phyloP scores from a whole-genome alignment of 192 early-diverging fungal genomes.

The Coemansia sp. region DNA sequence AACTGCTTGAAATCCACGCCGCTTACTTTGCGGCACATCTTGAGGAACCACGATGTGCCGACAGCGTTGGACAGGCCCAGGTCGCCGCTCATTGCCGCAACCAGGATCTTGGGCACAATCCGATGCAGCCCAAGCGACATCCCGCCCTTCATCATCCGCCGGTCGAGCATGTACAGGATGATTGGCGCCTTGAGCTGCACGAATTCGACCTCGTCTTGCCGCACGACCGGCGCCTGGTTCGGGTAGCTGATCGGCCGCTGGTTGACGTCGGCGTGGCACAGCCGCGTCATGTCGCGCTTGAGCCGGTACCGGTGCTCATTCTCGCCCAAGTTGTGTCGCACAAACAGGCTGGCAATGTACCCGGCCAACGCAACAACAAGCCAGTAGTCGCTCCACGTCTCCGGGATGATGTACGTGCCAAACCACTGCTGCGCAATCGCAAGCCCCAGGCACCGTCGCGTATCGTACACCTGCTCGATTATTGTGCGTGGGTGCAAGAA shows the following conservation, averaged over 20 bases:
- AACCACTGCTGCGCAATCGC: conserved; percentile 93
- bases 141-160: conserved; percentile 75
- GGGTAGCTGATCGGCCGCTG: conserved; percentile 81
- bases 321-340: conserved; percentile 78
- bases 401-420: conserved; percentile 76
- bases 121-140: conserved; percentile 70
- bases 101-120: conserved; percentile 77
- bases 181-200: conserved; percentile 82
- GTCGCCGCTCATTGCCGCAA: conserved; percentile 70
- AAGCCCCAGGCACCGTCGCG: conserved; percentile 66
- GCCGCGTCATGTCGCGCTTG: conserved; percentile 77
- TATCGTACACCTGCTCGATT: conserved; percentile 89
- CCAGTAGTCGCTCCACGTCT: conserved; percentile 85
- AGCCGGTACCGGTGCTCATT: conserved; percentile 88
- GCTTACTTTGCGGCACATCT: conserved; percentile 82
- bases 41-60: conserved; percentile 72
- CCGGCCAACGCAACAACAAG: conserved; percentile 79
- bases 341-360: conserved; percentile 71
- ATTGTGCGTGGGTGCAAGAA: conserved; percentile 71
- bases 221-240: conserved; percentile 53
- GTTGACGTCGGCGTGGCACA: conserved; percentile 81
- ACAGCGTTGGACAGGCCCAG: conserved; percentile 59
- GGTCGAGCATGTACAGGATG: conserved; percentile 91
- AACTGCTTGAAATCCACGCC: conserved; percentile 80
- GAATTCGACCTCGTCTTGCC: conserved; percentile 69